Conservation (phyloP, 2,329 filamentous ascomycete genomes). For the Fusarium duplospermum region DNA sequence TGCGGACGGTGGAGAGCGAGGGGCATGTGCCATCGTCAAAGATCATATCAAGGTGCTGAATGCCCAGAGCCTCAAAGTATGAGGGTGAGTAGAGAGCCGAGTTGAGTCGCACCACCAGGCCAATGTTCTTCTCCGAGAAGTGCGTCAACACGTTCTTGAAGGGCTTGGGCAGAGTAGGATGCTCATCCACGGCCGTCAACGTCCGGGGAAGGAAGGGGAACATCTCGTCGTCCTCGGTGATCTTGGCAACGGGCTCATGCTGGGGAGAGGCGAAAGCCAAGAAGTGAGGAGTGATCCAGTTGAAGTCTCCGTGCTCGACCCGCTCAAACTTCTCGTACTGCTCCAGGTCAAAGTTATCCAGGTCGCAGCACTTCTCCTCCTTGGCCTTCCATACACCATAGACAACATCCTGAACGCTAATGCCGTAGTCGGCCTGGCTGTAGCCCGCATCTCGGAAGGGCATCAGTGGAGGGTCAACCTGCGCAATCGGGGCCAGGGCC, state of each 20-base stretch:
- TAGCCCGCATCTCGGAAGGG: conserved; percentile 98
- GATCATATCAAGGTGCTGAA: conserved; percentile 98
- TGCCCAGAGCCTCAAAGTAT: conserved; percentile 96
- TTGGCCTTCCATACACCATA: conserved; percentile 99
- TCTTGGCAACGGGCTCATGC: conserved; percentile 78
- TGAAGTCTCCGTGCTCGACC: conserved; percentile 99
- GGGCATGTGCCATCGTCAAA: conserved; percentile 99
- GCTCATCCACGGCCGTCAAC: conserved; percentile 75
- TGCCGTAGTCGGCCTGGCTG: conserved; percentile 95
- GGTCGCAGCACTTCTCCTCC: conserved; percentile 89
- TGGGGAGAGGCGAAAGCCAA: conserved; percentile 97
- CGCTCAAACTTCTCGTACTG: conserved; percentile 97
- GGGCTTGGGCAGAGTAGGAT: conserved; percentile 79
- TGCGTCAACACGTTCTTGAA: conserved; percentile 97
- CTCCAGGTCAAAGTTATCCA: conserved; percentile 95
- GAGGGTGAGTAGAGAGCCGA: conserved; percentile 95
- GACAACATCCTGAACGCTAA: conserved; percentile 96
- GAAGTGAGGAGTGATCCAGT: conserved; percentile 97
- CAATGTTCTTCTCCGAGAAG: conserved; percentile 88
- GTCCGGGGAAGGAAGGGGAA: conserved; percentile 81
- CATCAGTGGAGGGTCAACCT: conserved; percentile 98
- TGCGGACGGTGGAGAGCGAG: conserved; percentile 85
- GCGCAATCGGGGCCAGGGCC: conserved; percentile 93
- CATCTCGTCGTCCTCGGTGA: conserved; percentile 77
- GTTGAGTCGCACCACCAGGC: conserved; percentile 93